Base-by-base conservation (phyloP, 1,284 basidiomycete genomes). In the Rhodotorula mucilaginosa region DNA sequence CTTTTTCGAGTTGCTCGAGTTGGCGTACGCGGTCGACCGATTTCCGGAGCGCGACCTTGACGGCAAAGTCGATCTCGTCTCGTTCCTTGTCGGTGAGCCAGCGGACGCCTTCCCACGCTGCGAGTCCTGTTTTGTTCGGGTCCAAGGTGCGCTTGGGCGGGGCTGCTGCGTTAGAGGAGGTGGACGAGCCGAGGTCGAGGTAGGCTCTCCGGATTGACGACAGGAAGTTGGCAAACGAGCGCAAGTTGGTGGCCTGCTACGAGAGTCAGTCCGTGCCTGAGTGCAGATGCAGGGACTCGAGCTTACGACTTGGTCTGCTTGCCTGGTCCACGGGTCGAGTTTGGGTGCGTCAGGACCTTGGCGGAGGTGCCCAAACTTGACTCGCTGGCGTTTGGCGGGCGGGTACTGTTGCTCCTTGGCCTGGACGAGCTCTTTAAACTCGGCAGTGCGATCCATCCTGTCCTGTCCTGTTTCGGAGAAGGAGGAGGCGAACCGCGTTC, bases 41-140 rank as follows among this genome's bases (percentile, higher is more conserved):
- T 68, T 88, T 87, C 65, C 88, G 87, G 69, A 96, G 84, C 64
- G 93, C 89, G 70, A 92, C 85, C 72, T 90, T 88, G 44, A 92
- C 89, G 80, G 94, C 91, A 74, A 93, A 83, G 83, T 96, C 93
- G 71, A 96, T 90, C 81, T 94, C 90, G 82, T 95, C 92, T 65
- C 93, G 84, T 80, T 96, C 92, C 72, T 90, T 87, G 77, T 95
- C 92, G 34, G 87, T 88, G 21, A 96, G 85, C 79, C 89, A 84
- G 70, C 87, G 87, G 59, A 92, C 84, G 68, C 87, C 86, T 19
- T 86, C 81, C 89, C 89, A 92, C 44, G 84, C 83, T 31, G 69
- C 67, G 39, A 79, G 69, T 54, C 86, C 84, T 15, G 31, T 56
- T 46, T 67, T 67, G 34, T 26, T 44, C 12, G 57, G 48, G 44